Percentiles rank a stretch among this genome's conserved stretches.
Evolutionary conservation across 208 protist genomes (phyloP).

Genomic region (Herpetomonas samuelpessoai): DNA sequence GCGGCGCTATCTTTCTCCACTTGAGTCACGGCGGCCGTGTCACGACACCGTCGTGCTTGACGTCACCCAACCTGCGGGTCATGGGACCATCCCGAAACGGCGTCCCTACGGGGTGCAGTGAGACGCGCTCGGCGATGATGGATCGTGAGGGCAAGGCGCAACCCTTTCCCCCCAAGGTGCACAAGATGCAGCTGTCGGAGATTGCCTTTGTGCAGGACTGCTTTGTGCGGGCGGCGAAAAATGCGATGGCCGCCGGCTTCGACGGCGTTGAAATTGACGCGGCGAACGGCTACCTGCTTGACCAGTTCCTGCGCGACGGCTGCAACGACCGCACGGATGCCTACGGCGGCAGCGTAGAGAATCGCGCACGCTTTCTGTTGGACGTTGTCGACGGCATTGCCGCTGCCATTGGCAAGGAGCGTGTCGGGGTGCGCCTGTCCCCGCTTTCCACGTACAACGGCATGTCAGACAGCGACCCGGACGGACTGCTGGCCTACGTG

Average conservation of each 20-base stretch:
- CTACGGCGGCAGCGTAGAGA: slow-evolving; percentile 74
- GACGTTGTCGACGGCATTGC: slow-evolving; percentile 42
- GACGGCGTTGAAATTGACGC: slow-evolving; percentile 80
- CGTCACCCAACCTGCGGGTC: not conserved
- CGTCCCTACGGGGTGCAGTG: slow-evolving; percentile 3
- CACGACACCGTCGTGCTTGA: slow-evolving; percentile 28
- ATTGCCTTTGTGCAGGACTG: slow-evolving; percentile 25
- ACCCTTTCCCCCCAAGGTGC: not conserved
- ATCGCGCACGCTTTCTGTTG: slow-evolving; percentile 36
- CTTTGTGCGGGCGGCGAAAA: slow-evolving; percentile 42
- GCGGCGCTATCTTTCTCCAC: slow-evolving; percentile 45
- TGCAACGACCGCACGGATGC: slow-evolving; percentile 55
- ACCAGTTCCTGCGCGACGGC: slow-evolving; percentile 48
- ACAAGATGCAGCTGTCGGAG: slow-evolving; percentile 20
- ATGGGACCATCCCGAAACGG: slow-evolving; percentile 13
- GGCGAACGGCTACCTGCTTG: slow-evolving; percentile 74
- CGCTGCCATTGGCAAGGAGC: slow-evolving; percentile 14
- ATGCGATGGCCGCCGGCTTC: slow-evolving; percentile 66
- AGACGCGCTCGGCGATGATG: not conserved
- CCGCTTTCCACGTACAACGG: slow-evolving; percentile 14
- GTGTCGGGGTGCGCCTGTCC: slow-evolving; percentile 35
- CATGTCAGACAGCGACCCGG: slow-evolving; percentile 13
- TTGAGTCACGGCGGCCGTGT: slow-evolving; percentile 49
- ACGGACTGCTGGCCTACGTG: slow-evolving; percentile 11
- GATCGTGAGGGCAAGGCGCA: not conserved